Base-by-base conservation (phyloP, 1,284 basidiomycete genomes). In the Filobasidium uniguttulatum region DNA sequence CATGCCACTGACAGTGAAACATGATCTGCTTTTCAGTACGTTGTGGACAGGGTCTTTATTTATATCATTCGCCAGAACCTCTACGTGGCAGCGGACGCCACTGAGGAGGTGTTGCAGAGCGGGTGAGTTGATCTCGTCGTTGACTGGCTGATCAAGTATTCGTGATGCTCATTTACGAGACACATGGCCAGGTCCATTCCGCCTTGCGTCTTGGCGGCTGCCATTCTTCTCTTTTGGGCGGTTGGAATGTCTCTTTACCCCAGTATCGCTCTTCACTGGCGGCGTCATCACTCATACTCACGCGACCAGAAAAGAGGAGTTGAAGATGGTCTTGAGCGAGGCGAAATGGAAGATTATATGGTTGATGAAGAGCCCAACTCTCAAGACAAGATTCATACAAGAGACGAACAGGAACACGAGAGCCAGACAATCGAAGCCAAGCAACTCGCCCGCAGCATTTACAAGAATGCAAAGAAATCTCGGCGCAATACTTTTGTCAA, bases 241-340 rank as follows among this genome's bases (percentile, higher is more conserved):
- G 15, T 29, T n/a, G 26, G 10, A 23, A 43, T 43, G 25, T 43
- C 40, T 6, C 25, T 43, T 10, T 43, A n/a, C 22, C 40, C 40
- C 8, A 43, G 29, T 28, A 12, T 43, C 9, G 17, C 29, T n/a
- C 22, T 43, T 12, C 40, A 43, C 26, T n/a, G 26, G 25, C 40
- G 26, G 3, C 23, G 40, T 3, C 12, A 26, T n/a, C 23, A 43
- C 26, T 38, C 36, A 22, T 38, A 20, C 14, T 17, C 23, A 5
- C 10, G 23, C 10, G 40, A 43, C 14, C 20, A 20, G 29, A 20
- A 29, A 15, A 23, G 40, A 6, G 40, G 25, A 12, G 40, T 29
- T 14, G 40, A 43, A 43, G 40, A 43, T 29, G 29, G 40, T 26
- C 40, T 43, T 23, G 40, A 43, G 20, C 23, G 40, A 43, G 40